Percentiles rank a stretch among this genome's conserved stretches.
Evolutionary conservation across 192 early-diverging fungal species (phyloP).

Genomic region (Paraglomus brasilianum): DNA sequence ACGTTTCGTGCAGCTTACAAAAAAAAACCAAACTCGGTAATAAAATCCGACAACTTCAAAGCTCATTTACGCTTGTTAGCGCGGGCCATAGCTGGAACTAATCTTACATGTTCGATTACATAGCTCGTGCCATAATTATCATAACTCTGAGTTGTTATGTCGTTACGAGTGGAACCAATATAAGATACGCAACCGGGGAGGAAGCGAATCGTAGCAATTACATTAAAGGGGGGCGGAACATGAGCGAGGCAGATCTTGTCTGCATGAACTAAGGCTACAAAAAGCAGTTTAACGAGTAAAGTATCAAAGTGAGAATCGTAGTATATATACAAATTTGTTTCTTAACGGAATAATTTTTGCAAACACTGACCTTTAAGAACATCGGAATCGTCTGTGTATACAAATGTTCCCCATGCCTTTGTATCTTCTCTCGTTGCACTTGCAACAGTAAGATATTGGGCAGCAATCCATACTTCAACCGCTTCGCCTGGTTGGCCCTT

Average conservation of each 20-base stretch:
- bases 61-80: too few relatives aligned
- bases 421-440: not conserved
- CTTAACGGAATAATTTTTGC: too few relatives aligned
- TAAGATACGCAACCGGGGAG: slow-evolving; percentile 12
- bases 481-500: not conserved
- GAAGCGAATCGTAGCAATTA: not conserved
- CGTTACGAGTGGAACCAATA: not conserved
- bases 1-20: too few relatives aligned
- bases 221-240: not conserved
- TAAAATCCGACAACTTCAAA: too few relatives aligned
- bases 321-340: too few relatives aligned
- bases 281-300: too few relatives aligned
- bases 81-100: not conserved
- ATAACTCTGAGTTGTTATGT: not conserved
- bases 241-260: not conserved
- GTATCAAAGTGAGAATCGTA: too few relatives aligned
- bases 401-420: not conserved
- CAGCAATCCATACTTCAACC: not conserved
- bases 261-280: not conserved
- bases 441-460: slow-evolving; percentile 9
- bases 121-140: not conserved
- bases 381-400: slow-evolving; percentile 21
- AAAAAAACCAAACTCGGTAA: too few relatives aligned
- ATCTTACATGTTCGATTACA: slow-evolving; percentile 1
- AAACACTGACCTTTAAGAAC: not conserved